These are phyloP conservation scores for Ophiobolus disseminans DNA, from an alignment of 2,329 filamentous ascomycete genomes.

Conservation along the genomic window DNA sequence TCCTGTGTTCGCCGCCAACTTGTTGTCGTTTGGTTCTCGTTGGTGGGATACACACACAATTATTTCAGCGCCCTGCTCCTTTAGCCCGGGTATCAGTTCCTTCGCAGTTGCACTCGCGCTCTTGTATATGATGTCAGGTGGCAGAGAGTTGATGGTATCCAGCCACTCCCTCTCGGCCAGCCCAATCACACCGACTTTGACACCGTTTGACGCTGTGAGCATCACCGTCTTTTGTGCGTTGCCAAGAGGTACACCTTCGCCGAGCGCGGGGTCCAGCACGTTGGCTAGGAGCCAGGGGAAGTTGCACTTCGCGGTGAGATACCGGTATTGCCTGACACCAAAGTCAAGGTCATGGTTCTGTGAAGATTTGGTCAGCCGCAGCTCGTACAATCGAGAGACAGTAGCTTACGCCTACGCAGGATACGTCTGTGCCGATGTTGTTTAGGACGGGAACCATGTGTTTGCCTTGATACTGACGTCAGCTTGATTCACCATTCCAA, in stretches of 20 bases:
- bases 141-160: conserved; percentile 84
- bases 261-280: conserved; percentile 82
- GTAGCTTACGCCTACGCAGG: conserved; percentile 77
- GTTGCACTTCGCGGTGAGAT: conserved; percentile 74
- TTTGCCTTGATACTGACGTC: conserved; percentile 56
- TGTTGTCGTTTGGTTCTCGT: conserved; percentile 87
- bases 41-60: conserved; percentile 84
- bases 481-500: neutral
- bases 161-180: conserved; percentile 89
- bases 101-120: conserved; percentile 78
- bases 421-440: conserved; percentile 75
- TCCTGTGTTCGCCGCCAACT: conserved; percentile 75
- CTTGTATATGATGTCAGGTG: conserved; percentile 81
- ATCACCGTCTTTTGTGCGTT: conserved; percentile 78
- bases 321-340: conserved; percentile 79
- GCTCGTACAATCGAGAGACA: neutral
- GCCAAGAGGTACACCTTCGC: conserved; percentile 75
- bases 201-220: conserved; percentile 79
- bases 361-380: conserved; percentile 15
- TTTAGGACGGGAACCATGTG: conserved; percentile 92
- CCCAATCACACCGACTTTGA: conserved; percentile 86
- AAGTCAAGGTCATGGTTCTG: conserved; percentile 94
- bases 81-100: conserved; percentile 75
- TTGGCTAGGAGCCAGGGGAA: conserved; percentile 94
- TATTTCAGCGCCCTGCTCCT: conserved; percentile 80